Evolutionary conservation across 371 early-diverging fungal genomes (phyloP).

Genomic region (Mucor sp.): DNA sequence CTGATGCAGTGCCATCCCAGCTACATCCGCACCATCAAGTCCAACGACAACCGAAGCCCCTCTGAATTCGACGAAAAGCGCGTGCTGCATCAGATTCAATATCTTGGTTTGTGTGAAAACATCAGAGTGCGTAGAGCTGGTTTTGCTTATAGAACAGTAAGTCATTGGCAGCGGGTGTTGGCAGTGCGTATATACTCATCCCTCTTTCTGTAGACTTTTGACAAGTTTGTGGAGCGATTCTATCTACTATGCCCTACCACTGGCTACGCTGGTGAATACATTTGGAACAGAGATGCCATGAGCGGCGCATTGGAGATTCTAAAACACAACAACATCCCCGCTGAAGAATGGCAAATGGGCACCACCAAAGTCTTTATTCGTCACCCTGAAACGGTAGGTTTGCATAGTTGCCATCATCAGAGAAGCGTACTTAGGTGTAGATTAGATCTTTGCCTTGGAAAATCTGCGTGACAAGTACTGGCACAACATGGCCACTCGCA

Average conservation of each 20-base stretch:
- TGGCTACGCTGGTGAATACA: constrained; percentile 85
- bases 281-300: constrained; percentile 84
- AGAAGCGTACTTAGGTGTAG: neutral
- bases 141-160: constrained; percentile 80
- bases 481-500: constrained; percentile 94
- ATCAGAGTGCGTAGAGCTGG: constrained; percentile 97
- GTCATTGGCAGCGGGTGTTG: neutral
- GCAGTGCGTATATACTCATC: constrained; percentile 11
- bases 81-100: constrained; percentile 96
- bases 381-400: constrained; percentile 85
- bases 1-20: constrained; percentile 96
- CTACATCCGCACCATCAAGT: constrained; percentile 99
- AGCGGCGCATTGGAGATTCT: constrained; percentile 78
- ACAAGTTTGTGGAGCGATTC: constrained; percentile 59
- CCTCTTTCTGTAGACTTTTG: constrained; percentile 33
- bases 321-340: constrained; percentile 80
- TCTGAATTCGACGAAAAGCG: constrained; percentile 89
- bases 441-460: constrained; percentile 86
- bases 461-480: constrained; percentile 93
- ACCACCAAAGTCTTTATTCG: constrained; percentile 93
- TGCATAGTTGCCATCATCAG: no score
- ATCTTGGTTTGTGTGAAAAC: constrained; percentile 95
- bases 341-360: constrained; percentile 96
- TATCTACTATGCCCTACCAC: constrained; percentile 77
- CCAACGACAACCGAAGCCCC: constrained; percentile 91